phyloP scores from a whole-genome alignment of 2,329 filamentous ascomycete species.

The Dothiorella sarmentorum region DNA sequence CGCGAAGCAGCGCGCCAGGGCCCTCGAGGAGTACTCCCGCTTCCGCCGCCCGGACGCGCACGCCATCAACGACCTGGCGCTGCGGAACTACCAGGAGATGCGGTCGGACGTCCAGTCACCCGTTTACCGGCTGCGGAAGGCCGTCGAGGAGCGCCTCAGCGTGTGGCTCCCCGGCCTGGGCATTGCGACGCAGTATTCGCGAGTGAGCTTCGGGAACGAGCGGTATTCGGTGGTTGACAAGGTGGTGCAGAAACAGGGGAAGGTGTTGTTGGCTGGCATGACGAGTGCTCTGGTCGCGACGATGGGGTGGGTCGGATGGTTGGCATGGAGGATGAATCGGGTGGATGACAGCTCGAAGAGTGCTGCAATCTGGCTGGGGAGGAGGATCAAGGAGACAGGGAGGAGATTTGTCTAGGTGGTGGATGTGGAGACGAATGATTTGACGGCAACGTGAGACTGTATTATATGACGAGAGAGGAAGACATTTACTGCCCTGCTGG shows the following conservation, averaged over 20 bases:
- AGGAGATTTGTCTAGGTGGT: slow-evolving; percentile 8
- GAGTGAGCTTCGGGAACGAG: slow-evolving; percentile 92
- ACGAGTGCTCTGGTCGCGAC: not conserved
- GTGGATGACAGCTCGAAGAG: not conserved
- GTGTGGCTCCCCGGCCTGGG: slow-evolving; percentile 72
- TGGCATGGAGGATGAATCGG: slow-evolving; percentile 1
- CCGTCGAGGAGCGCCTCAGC: slow-evolving; percentile 77
- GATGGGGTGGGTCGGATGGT: slow-evolving; percentile 6
- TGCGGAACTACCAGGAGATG: slow-evolving; percentile 95
- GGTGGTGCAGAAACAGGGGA: slow-evolving; percentile 66
- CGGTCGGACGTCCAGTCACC: slow-evolving; percentile 75
- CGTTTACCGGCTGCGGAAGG: slow-evolving; percentile 77
- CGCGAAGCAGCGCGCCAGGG: slow-evolving; percentile 30
- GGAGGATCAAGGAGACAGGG: not conserved
- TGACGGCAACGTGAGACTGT: not conserved
- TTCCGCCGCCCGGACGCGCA: slow-evolving; percentile 75
- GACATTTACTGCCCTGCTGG: not conserved
- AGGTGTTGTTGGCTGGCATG: slow-evolving; percentile 27
- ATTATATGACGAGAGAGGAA: not conserved
- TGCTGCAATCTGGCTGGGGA: slow-evolving; percentile 2
- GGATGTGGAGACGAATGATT: not conserved
- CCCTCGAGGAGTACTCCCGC: slow-evolving; percentile 71
- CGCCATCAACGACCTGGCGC: slow-evolving; percentile 86
- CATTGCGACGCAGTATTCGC: slow-evolving; percentile 88
- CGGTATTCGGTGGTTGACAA: slow-evolving; percentile 78